Percentiles rank a stretch among this genome's conserved stretches.
phyloP scores from a whole-genome alignment of 768 basidiomycete genomes.

The Tricholoma sp. region DNA sequence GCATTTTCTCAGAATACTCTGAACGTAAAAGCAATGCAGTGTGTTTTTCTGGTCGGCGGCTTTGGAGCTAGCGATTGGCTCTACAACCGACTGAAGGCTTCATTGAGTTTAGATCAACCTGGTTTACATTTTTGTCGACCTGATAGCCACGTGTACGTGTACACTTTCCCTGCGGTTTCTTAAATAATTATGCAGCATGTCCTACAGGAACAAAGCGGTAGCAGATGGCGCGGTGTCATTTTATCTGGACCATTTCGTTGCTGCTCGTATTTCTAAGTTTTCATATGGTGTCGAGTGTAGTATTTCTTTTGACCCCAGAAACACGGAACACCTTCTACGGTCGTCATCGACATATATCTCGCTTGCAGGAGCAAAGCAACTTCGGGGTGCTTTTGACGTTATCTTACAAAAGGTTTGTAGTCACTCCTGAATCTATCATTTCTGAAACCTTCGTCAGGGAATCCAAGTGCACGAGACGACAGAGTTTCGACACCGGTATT shows the following conservation, averaged over 20 bases:
- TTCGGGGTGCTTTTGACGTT: conserved; percentile 16
- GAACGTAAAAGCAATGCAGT: conserved; percentile 12
- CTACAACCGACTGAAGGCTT: conserved; percentile 32
- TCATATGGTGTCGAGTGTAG: conserved; percentile 6
- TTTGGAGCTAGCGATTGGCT: conserved; percentile 50
- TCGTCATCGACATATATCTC: not conserved
- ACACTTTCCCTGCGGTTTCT: not conserved
- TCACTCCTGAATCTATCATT: not conserved
- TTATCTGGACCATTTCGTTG: conserved; percentile 15
- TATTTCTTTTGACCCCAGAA: not conserved
- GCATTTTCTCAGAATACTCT: not conserved
- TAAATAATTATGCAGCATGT: not conserved
- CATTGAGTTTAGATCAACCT: conserved; percentile 21
- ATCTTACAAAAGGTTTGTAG: conserved; percentile 21
- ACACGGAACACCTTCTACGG: conserved; percentile 10
- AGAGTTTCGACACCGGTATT: conserved; percentile 14
- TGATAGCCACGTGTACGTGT: conserved; percentile 42
- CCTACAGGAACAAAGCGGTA: conserved; percentile 2
- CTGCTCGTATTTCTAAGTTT: conserved; percentile 12
- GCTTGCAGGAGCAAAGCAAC: not conserved
- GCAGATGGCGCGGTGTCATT: not conserved
- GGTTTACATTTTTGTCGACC: conserved; percentile 36
- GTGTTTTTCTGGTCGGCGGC: conserved; percentile 47
- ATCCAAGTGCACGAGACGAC: conserved; percentile 24
- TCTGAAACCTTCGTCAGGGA: conserved; percentile 21